Evolutionary conservation across 2,329 filamentous ascomycete species (phyloP).

Genomic region (Pseudogymnoascus sp.): DNA sequence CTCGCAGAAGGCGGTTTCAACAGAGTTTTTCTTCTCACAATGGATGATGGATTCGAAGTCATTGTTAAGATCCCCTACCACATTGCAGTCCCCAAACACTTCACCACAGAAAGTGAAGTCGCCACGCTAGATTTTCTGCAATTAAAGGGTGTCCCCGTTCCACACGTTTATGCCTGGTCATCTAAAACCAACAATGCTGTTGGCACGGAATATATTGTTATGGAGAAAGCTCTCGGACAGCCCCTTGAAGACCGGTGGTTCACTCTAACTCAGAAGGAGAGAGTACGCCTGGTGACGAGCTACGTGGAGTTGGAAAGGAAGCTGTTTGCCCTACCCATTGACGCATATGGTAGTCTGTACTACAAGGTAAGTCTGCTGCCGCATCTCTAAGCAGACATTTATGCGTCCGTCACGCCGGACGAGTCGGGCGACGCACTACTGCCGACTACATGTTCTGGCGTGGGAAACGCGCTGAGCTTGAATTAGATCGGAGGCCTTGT

Average conservation of each 20-base stretch:
- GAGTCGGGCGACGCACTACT: background rate
- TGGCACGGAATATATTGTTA: constrained; percentile 33
- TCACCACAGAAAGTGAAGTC: constrained; percentile 16
- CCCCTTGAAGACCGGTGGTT: constrained; percentile 24
- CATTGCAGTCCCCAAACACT: constrained; percentile 12
- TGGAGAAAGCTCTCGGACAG: constrained; percentile 31
- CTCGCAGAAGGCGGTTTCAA: constrained; percentile 24
- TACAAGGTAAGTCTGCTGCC: constrained; percentile 4
- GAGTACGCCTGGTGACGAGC: constrained; percentile 11
- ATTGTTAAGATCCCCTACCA: constrained; percentile 15
- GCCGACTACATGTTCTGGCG: background rate
- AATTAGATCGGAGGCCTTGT: too few species aligned
- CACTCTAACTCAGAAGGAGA: constrained; percentile 11
- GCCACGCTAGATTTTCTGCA: constrained; percentile 16
- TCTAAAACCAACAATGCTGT: constrained; percentile 29
- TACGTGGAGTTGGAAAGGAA: constrained; percentile 9
- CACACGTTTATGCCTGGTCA: constrained; percentile 36
- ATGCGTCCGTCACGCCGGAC: background rate
- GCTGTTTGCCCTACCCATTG: constrained; percentile 12
- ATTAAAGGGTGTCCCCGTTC: constrained; percentile 35
- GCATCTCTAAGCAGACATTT: background rate
- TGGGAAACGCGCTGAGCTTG: too few species aligned
- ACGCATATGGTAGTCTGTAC: constrained; percentile 15
- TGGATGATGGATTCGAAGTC: constrained; percentile 13
- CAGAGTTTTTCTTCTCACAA: constrained; percentile 14